Percentiles rank a stretch among this genome's conserved stretches.
Evolutionary conservation across 805 yeast species (phyloP).

Genomic region (Millerozyma miso): DNA sequence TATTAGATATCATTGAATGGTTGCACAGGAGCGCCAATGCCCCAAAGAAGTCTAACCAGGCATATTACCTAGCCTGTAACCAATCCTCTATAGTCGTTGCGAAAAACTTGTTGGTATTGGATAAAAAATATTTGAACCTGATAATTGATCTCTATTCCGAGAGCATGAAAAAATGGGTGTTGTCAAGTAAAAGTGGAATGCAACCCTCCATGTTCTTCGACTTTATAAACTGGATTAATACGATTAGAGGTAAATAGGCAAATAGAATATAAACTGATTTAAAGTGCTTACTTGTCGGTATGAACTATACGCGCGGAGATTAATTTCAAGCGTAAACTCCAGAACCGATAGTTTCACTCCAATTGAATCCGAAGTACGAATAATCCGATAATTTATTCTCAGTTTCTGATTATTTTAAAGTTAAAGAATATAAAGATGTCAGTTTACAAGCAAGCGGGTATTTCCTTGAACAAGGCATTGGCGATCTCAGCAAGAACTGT

Average conservation of each 20-base stretch:
- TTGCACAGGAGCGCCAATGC: slow-evolving; percentile 43
- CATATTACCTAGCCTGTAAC: slow-evolving; percentile 54
- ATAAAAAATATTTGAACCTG: slow-evolving; percentile 31
- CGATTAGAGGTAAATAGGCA: slow-evolving; percentile 34
- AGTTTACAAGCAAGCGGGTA: slow-evolving; percentile 48
- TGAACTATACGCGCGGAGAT: slow-evolving; percentile 1
- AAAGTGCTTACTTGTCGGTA: too few species aligned
- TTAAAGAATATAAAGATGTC: slow-evolving; percentile 25
- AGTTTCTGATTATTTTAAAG: neutral
- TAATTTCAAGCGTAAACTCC: slow-evolving; percentile 1
- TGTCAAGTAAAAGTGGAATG: slow-evolving; percentile 40
- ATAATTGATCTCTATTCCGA: slow-evolving; percentile 55
- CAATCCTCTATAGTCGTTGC: slow-evolving; percentile 64
- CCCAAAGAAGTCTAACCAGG: slow-evolving; percentile 41
- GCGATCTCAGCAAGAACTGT: slow-evolving; percentile 86
- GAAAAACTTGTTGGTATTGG: slow-evolving; percentile 45
- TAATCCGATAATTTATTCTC: neutral
- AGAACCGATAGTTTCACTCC: slow-evolving; percentile 2
- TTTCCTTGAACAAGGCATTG: slow-evolving; percentile 76
- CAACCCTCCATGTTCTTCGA: slow-evolving; percentile 65
- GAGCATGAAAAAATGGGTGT: slow-evolving; percentile 61
- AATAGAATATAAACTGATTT: too few species aligned
- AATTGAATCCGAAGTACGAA: slow-evolving; percentile 4
- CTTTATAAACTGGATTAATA: slow-evolving; percentile 71
- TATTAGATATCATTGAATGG: slow-evolving; percentile 28